Evolutionary conservation across 345 rosid species (phyloP).

Genomic region (Brassica carinata): DNA sequence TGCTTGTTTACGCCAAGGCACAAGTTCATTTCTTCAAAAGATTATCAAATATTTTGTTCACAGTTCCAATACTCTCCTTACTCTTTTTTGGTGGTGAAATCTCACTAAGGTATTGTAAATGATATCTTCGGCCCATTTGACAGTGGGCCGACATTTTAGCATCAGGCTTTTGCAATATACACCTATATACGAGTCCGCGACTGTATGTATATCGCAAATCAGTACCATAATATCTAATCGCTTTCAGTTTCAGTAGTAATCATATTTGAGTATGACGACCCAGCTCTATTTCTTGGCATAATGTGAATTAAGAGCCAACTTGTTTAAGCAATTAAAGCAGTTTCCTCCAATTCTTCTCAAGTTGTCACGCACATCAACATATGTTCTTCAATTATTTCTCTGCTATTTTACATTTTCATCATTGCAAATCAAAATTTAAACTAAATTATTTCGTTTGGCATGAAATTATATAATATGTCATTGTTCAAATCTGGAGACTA

Average conservation of each 20-base stretch:
- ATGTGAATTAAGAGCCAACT: constrained; percentile 16
- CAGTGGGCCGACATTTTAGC: neutral
- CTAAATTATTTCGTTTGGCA: neutral
- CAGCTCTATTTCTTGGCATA: constrained; percentile 2
- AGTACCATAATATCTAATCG: neutral
- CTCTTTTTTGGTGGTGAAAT: too few relatives aligned
- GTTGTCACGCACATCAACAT: neutral
- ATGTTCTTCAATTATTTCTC: neutral
- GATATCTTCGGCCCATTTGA: neutral
- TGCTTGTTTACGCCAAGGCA: neutral
- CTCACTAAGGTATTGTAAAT: too few relatives aligned
- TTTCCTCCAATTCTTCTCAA: constrained; percentile 17
- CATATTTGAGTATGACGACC: neutral
- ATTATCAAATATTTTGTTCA: neutral
- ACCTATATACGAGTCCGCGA: neutral
- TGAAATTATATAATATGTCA: neutral
- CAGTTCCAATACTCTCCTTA: too few relatives aligned
- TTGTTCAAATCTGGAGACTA: neutral
- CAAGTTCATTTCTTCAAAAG: neutral
- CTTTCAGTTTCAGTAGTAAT: neutral
- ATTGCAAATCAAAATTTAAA: neutral
- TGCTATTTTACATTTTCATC: neutral
- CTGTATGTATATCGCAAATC: neutral
- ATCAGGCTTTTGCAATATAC: neutral
- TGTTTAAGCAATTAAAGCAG: constrained; percentile 25